Evolutionary conservation across 169 alveolate genomes (phyloP).

Genomic region (Theileria sp.): DNA sequence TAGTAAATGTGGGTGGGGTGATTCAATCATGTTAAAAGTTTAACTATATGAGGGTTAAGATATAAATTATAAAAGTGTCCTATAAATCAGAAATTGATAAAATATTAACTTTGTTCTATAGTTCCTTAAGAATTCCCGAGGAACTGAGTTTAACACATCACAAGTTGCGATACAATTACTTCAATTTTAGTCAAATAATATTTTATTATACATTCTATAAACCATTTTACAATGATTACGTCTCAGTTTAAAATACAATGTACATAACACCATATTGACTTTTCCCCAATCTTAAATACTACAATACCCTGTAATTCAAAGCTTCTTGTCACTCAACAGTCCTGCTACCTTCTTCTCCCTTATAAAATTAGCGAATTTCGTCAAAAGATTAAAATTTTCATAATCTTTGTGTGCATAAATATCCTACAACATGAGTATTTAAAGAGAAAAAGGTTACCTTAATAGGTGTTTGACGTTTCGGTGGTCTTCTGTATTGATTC

Average conservation of each 20-base stretch:
- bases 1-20: neutral
- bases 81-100: neutral
- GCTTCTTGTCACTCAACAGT: conserved; percentile 29
- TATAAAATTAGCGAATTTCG: conserved; percentile 22
- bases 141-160: neutral
- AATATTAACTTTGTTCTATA: no score
- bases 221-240: neutral
- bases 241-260: neutral
- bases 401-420: conserved; percentile 72
- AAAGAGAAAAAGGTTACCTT: conserved; percentile 48
- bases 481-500: conserved; percentile 62
- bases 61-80: neutral
- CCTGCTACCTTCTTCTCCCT: conserved; percentile 43
- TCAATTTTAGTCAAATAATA: neutral
- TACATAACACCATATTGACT: neutral
- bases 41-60: neutral
- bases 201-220: neutral
- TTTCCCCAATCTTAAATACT: neutral
- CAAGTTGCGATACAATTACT: neutral
- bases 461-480: conserved; percentile 61
- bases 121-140: neutral
- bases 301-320: neutral
- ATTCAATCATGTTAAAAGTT: neutral
- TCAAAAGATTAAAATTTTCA: conserved; percentile 54
- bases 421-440: conserved; percentile 31